phyloP scores from a whole-genome alignment of 176 grass and related monocot genomes.

The Cenchrus fungigraminus region DNA sequence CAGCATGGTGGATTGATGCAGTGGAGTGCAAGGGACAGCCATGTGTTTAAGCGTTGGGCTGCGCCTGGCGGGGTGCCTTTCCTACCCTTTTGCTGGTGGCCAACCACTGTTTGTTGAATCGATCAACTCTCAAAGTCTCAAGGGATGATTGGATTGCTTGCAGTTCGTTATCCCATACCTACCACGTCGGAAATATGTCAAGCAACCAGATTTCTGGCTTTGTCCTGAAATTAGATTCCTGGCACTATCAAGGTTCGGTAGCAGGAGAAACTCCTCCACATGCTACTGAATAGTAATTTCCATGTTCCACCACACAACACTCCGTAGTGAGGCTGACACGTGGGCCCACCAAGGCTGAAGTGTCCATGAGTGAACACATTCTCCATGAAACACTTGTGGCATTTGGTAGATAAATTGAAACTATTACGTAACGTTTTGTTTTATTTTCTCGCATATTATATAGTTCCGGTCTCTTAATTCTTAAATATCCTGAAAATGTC shows the following conservation, averaged over 20 bases:
- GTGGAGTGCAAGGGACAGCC: slow-evolving; percentile 23
- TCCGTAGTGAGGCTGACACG: background rate
- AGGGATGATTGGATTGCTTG: background rate
- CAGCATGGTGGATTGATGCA: background rate
- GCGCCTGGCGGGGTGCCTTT: background rate
- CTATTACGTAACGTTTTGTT: background rate
- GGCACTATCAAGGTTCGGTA: background rate
- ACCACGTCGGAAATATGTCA: background rate
- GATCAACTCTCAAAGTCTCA: slow-evolving; percentile 5
- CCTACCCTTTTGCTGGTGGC: slow-evolving; percentile 8
- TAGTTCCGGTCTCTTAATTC: background rate
- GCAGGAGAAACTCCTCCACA: background rate
- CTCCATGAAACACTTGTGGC: background rate
- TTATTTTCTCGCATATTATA: background rate
- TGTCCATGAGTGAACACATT: too few species aligned
- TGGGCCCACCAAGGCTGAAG: background rate
- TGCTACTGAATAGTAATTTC: background rate
- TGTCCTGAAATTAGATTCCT: background rate
- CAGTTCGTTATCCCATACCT: slow-evolving; percentile 12
- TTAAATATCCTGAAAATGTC: background rate
- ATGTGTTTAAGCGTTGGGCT: background rate
- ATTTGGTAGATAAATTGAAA: background rate
- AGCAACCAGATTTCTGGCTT: background rate
- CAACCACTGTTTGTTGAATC: slow-evolving; percentile 24
- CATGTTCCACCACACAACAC: background rate